Evolutionary conservation across 192 early-diverging fungal species (phyloP), one percentile per base, ranked within the genome.

Genomic region (Coemansia sp.): DNA sequence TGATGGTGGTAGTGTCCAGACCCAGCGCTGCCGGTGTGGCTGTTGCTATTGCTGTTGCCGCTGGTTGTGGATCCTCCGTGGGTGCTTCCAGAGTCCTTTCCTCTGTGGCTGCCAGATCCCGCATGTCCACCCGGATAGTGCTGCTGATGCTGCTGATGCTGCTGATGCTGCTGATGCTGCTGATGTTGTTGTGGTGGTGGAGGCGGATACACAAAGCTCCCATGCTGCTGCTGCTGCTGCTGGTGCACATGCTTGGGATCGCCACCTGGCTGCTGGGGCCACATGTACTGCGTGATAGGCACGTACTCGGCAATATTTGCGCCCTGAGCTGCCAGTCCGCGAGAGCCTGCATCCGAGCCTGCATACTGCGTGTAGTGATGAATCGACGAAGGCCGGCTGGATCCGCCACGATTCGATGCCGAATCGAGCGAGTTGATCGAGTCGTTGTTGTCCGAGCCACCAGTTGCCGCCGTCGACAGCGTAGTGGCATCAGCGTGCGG

Each of bases 381-480:
- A 52, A 67, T 45, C 5, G 66, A 57, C 8, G 40, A 61, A n/a
- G 66, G 51, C 8, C 62, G 46, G 58, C 62, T 64, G 4, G 42
- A 22, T 21, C 56, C 66, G 16, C 69, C 75, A 4, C 67, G 65
- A 67, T 72, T 81, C 10, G 72, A 72, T 21, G 62, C n/a, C 10
- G 78, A 69, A 22, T 81, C 78, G 4, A 63, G 36, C 40, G 78
- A 81, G 42, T 76, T 55, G 19, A 73, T 70, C n/a, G 78, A 81
- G 10, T 74, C 78, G 64, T 66, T 81, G 73, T 81, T 72, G 43
- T 81, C 73, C 16, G 78, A 73, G 2, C 72, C 78, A 8, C 78
- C 78, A 2, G 73, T 81, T 16, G 78, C 78, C 11, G 73, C 78
- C 6, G 73, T 75, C 7, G 78, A 81, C 15, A 76, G 13, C 36